Evolutionary conservation across 352 stramenopile genomes (phyloP), one percentile per base, ranked within the genome.

Genomic region (Phytophthora agathidicida): DNA sequence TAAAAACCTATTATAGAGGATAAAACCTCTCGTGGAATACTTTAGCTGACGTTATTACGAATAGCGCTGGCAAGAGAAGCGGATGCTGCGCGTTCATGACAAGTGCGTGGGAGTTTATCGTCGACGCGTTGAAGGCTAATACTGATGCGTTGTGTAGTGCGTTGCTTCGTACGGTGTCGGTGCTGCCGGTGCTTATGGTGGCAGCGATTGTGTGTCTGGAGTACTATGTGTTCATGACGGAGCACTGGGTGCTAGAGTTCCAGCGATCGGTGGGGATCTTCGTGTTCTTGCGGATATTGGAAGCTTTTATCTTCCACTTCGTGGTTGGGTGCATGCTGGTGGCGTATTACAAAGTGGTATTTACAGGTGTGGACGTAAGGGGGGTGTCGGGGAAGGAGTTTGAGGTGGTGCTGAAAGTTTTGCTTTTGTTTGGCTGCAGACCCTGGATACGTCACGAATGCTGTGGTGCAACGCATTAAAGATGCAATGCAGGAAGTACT

Each of bases 41-140:
- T n/a, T n/a, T n/a, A n/a, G n/a, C n/a, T n/a, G n/a, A n/a, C n/a
- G n/a, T n/a, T n/a, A n/a, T n/a, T n/a, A n/a, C n/a, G n/a, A n/a
- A n/a, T n/a, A n/a, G n/a, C 38, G 7, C 36, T 16, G 19, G 8
- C 9, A 27, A 10, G 7, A 23, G 38, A 53, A 31, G 31, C 58
- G 52, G 28, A 93, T 93, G 83, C 68, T 92, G 47, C 83, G 83
- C 36, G 72, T 89, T 53, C 83, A 90, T 58, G 73, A 90, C 58
- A 92, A 80, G 83, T 92, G 33, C 19, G 60, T 26, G 13, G 6
- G n/a, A 1, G 31, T 39, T 32, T 38, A 30, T 46, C 5, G 14
- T 23, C 7, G 13, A 9, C 31, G 16, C 31, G 22, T 32, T 1
- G 19, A 10, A 35, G 14, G 8, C 31, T 49, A 22, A n/a, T 35